Conservation (phyloP, 2,329 filamentous ascomycete genomes). For the Aspergillus sp. region DNA sequence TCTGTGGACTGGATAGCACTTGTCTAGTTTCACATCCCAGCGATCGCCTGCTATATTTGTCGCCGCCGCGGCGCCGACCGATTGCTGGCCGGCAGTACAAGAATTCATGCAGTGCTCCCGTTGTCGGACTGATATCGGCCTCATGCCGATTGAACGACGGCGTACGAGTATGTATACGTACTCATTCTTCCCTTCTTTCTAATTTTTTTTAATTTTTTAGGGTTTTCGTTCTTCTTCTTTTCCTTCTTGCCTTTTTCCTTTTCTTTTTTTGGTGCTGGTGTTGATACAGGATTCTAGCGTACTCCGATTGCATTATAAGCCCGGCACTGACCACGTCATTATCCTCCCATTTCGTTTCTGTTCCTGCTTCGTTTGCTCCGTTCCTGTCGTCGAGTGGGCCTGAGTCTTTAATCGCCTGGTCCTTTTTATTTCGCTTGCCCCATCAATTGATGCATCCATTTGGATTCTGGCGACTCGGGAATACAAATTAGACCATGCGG, state of each 20-base stretch:
- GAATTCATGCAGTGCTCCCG: neutral
- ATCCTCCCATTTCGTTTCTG: conserved; percentile 1
- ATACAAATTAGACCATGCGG: too few relatives aligned
- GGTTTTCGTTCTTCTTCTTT: neutral
- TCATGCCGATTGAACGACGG: neutral
- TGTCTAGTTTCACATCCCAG: conserved; percentile 19
- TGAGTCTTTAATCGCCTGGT: neutral
- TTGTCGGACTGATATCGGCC: neutral
- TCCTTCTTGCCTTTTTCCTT: too few relatives aligned
- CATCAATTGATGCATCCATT: too few relatives aligned
- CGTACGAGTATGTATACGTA: neutral
- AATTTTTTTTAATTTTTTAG: too few relatives aligned
- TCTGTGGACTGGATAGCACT: conserved; percentile 2
- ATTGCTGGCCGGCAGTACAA: neutral
- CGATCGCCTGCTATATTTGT: conserved; percentile 21
- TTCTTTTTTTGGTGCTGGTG: neutral
- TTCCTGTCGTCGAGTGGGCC: neutral
- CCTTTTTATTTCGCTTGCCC: too few relatives aligned
- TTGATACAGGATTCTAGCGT: neutral
- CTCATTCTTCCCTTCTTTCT: neutral
- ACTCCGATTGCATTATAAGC: conserved; percentile 1
- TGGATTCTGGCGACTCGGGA: too few relatives aligned
- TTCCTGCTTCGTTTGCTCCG: conserved; percentile 3
- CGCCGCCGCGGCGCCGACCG: neutral
- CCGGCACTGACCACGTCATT: conserved; percentile 9